Evolutionary conservation across 2,329 filamentous ascomycete genomes (phyloP), one percentile per base, ranked within the genome.

Genomic region (Aureobasidium uvarum): DNA sequence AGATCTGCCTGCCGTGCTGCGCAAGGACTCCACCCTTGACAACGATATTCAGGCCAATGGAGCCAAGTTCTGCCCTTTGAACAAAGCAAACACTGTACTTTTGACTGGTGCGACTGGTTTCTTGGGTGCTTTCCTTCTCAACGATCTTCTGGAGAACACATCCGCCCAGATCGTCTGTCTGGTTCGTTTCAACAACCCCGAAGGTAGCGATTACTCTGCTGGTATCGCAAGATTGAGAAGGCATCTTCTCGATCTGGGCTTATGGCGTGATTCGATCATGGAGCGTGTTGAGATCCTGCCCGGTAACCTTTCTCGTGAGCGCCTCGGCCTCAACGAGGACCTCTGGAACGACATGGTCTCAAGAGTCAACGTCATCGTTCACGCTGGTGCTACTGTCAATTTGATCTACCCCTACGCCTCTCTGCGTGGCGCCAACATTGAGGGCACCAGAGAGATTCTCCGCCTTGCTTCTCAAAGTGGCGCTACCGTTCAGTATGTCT

Each of bases 321-420:
- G 85, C 1, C 83, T 94, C 18, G 90, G 90, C 62, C 82, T 93
- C 23, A 81, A 86, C 0, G 82, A 84, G 0, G 84, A 88, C 14
- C 81, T 79, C 0, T 93, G 91, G 70, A 82, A 87, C 28, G 81
- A 86, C 33, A 80, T 93, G 8, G 87, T 86, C 1, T 75, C 79
- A 13, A 84, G 86, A 7, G 81, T 91, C 0, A 82, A 93, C 67
- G 89, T 92, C 41, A 88, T 94, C 65, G 81, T 93, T 1, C 90
- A 94, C 73, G 88, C 89, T 41, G 90, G 86, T 31, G 90, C 90
- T 5, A 90, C 87, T 0, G 90, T 94, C 72, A 92, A 92, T 73
- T 79, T 94, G 56, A 89, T 94, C 0, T 93, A 94, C 69, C 90
- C 90, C 0, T 93, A 93, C 69, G 90, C 90, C 48, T 88, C 89